Evolutionary conservation across 192 early-diverging fungal species (phyloP), one percentile per base, ranked within the genome.

Genomic region (Entomortierella beljakovae): DNA sequence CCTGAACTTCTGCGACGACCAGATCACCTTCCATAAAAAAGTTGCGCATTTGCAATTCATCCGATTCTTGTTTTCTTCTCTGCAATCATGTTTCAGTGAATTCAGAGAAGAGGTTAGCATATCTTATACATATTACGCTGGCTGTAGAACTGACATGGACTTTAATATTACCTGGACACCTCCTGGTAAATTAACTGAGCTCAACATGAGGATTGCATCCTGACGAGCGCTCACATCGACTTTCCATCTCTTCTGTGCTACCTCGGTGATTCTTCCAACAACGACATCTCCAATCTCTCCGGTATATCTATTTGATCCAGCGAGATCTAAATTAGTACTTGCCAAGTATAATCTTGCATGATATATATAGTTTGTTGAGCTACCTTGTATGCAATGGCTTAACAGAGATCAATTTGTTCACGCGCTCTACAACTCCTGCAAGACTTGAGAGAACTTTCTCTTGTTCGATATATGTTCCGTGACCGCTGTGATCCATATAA

Each of bases 271-370:
- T 32, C 98, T 85, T 1, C 97, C 98, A 11, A 99, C 94, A 0
- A 99, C 92, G 42, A 99, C 94, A 81, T 99, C 97, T 48, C 98
- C 98, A 69, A 98, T 95, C 73, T 98, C 95, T 48, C 95, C 96
- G 25, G 87, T 87, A 70, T 95, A 98, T 63, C 82, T 83, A 70
- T 43, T 31, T 33, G n/a, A n/a, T n/a, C n/a, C n/a, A n/a, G n/a
- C n/a, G n/a, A n/a, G n/a, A n/a, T n/a, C n/a, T n/a, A n/a, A n/a
- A n/a, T n/a, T n/a, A n/a, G n/a, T n/a, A n/a, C n/a, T n/a, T n/a
- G n/a, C n/a, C n/a, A n/a, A n/a, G n/a, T n/a, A n/a, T n/a, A n/a
- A n/a, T n/a, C n/a, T n/a, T n/a, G n/a, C n/a, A n/a, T n/a, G n/a
- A n/a, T n/a, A n/a, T n/a, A n/a, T n/a, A n/a, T n/a, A n/a, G n/a